These are phyloP conservation scores for Solanum hybrid DNA, from an alignment of 305 asterid genomes.

Conservation along the genomic window DNA sequence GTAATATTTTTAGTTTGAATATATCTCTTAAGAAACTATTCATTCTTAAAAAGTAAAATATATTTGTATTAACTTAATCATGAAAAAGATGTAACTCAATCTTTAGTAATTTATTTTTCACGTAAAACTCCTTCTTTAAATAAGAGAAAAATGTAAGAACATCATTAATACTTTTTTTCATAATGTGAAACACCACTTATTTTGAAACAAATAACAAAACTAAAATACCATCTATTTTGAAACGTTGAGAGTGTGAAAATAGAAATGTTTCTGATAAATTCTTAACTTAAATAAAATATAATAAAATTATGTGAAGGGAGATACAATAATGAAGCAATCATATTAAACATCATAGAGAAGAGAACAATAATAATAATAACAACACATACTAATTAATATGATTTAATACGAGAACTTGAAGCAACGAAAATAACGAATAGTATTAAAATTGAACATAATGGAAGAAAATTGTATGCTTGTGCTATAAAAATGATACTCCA, in stretches of 20 bases:
- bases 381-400: background rate
- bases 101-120: background rate
- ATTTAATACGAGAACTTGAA: background rate
- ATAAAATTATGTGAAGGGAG: background rate
- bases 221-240: too few relatives aligned
- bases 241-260: background rate
- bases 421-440: background rate
- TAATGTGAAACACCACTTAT: background rate
- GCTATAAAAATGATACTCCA: background rate
- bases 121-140: background rate
- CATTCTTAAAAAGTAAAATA: background rate
- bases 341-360: accelerated
- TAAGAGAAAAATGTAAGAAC: background rate
- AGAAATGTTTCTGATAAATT: accelerated
- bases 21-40: background rate
- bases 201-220: background rate
- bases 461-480: background rate
- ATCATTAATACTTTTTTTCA: background rate
- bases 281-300: background rate
- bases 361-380: background rate
- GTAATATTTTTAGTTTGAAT: background rate
- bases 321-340: background rate
- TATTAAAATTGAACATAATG: too few relatives aligned
- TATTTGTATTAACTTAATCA: background rate
- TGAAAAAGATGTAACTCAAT: background rate